Percentiles rank a stretch among this genome's conserved stretches.
Evolutionary conservation across 225 moss, liverwort and hornwort genomes (phyloP).

Genomic region (Physcomitrellopsis africana): DNA sequence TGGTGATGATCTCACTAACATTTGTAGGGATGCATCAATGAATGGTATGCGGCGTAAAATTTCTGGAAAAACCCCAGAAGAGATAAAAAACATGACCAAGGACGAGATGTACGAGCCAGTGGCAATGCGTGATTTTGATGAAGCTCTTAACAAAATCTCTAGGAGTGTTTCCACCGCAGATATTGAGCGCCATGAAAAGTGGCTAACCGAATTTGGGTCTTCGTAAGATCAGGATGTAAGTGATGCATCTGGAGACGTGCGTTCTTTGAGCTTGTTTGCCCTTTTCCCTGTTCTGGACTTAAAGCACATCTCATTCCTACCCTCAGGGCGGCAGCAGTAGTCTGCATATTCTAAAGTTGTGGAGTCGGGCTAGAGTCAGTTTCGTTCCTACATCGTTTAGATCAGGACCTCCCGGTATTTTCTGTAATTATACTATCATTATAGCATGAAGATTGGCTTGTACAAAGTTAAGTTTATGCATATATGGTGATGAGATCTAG

Average conservation of each 20-base stretch:
- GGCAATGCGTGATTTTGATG: slow-evolving; percentile 97
- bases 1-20: slow-evolving; percentile 98
- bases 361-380: too few species aligned
- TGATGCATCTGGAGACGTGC: slow-evolving; percentile 9
- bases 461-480: too few species aligned
- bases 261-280: slow-evolving; percentile 28
- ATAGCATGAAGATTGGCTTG: too few species aligned
- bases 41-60: slow-evolving; percentile 99
- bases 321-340: too few species aligned
- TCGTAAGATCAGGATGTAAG: slow-evolving; percentile 44
- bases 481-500: too few species aligned
- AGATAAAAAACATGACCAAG: slow-evolving; percentile 99
- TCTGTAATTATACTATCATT: too few species aligned
- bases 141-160: slow-evolving; percentile 86
- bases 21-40: slow-evolving; percentile 99
- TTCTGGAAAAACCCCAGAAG: slow-evolving; percentile 96
- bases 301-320: neutral
- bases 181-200: slow-evolving; percentile 98
- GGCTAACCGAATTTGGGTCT: slow-evolving; percentile 96
- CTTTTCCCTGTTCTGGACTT: slow-evolving; percentile 22
- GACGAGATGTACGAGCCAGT: slow-evolving; percentile 99
- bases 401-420: too few species aligned
- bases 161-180: slow-evolving; percentile 91
- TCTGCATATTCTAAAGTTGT: too few species aligned
- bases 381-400: too few species aligned